Evolutionary conservation across 2,329 filamentous ascomycete species (phyloP).

Genomic region (Cucurbitaria berberidis): DNA sequence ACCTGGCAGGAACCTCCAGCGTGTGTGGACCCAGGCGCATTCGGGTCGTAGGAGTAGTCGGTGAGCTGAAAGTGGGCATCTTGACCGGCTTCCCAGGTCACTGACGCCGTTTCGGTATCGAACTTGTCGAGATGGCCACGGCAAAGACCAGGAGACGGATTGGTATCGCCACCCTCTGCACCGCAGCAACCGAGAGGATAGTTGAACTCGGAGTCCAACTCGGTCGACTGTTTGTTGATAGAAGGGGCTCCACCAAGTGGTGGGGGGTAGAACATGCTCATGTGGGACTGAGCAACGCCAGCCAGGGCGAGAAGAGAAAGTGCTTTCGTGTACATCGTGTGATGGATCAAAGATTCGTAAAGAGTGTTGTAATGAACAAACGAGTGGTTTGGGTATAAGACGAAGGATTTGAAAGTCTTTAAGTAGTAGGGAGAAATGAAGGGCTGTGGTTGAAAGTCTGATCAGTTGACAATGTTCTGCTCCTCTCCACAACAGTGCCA

Average conservation of each 20-base stretch:
- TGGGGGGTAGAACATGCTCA: slow-evolving; percentile 53
- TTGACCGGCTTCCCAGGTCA: slow-evolving; percentile 52
- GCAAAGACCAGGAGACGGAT: slow-evolving; percentile 47
- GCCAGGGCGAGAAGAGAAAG: slow-evolving; percentile 37
- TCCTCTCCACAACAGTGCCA: background rate
- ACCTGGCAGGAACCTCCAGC: slow-evolving; percentile 57
- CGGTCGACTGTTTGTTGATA: slow-evolving; percentile 42
- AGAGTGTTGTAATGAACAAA: slow-evolving; percentile 11
- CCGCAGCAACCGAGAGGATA: slow-evolving; percentile 57
- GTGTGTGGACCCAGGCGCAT: slow-evolving; percentile 49
- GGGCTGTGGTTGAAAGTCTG: slow-evolving; percentile 11
- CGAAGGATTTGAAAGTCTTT: slow-evolving; percentile 13
- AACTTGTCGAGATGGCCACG: slow-evolving; percentile 54
- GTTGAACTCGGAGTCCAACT: slow-evolving; percentile 42
- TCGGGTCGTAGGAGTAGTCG: slow-evolving; percentile 43
- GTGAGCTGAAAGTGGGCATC: slow-evolving; percentile 49
- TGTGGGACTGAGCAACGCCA: slow-evolving; percentile 45
- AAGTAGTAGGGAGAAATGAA: slow-evolving; percentile 11
- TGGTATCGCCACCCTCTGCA: slow-evolving; percentile 32
- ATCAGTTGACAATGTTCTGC: slow-evolving; percentile 24
- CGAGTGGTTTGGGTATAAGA: slow-evolving; percentile 14
- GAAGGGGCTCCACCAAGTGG: slow-evolving; percentile 55
- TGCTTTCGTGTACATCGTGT: slow-evolving; percentile 36
- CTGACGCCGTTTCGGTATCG: slow-evolving; percentile 51
- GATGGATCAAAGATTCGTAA: slow-evolving; percentile 7